Evolutionary conservation across 768 basidiomycete genomes (phyloP).

Genomic region (Panaeolus cyanescens): DNA sequence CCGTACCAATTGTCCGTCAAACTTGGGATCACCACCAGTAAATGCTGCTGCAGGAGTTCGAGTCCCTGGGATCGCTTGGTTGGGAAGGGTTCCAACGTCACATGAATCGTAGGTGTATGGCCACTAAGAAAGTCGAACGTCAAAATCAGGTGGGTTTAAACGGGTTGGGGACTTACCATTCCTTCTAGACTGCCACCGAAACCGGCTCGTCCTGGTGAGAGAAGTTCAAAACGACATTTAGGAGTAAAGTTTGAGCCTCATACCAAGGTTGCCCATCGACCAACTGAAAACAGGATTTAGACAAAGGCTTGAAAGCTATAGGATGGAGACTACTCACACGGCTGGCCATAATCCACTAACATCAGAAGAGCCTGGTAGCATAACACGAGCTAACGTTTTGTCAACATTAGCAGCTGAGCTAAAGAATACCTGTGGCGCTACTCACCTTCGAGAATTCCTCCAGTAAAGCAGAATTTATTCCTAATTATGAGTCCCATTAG

Average conservation of each 20-base stretch:
- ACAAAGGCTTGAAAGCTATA: not conserved
- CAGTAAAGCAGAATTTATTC: constrained; percentile 69
- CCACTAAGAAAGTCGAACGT: constrained; percentile 40
- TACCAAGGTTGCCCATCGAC: constrained; percentile 55
- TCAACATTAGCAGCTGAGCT: not conserved
- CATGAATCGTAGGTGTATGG: constrained; percentile 74
- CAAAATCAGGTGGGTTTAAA: not conserved
- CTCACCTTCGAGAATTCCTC: constrained; percentile 55
- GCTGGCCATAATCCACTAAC: constrained; percentile 44
- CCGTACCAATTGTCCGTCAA: constrained; percentile 38
- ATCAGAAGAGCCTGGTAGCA: constrained; percentile 31
- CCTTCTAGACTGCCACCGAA: constrained; percentile 72
- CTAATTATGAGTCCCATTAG: constrained; percentile 13
- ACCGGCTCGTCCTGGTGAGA: constrained; percentile 58
- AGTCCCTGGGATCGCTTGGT: constrained; percentile 70
- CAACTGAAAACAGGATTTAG: constrained; percentile 31
- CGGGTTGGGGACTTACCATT: constrained; percentile 43
- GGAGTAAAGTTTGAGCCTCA: not conserved
- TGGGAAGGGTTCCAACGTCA: constrained; percentile 78
- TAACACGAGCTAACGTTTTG: constrained; percentile 26
- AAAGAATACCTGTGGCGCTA: too few species aligned
- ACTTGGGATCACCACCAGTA: constrained; percentile 38
- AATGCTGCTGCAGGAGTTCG: constrained; percentile 48
- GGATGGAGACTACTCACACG: constrained; percentile 26
- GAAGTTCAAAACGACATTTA: constrained; percentile 21